These are phyloP conservation scores for Funneliformis geosporum DNA, from an alignment of 192 early-diverging fungal species.

Conservation along the genomic window DNA sequence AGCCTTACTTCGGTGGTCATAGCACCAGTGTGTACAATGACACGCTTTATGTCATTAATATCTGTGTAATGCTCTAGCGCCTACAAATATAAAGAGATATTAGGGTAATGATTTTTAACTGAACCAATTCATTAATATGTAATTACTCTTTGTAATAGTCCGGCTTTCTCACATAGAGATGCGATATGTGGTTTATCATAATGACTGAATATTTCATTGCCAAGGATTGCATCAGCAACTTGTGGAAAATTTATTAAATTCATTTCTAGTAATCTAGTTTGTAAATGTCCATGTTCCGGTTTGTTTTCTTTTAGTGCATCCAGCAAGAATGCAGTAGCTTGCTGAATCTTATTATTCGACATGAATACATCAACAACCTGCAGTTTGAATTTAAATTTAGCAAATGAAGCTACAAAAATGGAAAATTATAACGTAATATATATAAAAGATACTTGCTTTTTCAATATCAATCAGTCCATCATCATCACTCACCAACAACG, in stretches of 20 bases:
- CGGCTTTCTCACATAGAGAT: slow-evolving; percentile 95
- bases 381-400: not conserved
- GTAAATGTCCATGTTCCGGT: slow-evolving; percentile 88
- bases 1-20: slow-evolving; percentile 66
- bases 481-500: slow-evolving; percentile 81
- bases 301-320: slow-evolving; percentile 94
- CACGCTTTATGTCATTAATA: slow-evolving; percentile 94
- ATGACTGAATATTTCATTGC: slow-evolving; percentile 94
- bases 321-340: slow-evolving; percentile 94
- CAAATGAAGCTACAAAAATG: not conserved
- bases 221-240: slow-evolving; percentile 97
- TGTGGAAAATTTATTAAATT: slow-evolving; percentile 96
- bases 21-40: slow-evolving; percentile 84
- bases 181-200: slow-evolving; percentile 94
- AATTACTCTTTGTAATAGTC: slow-evolving; percentile 85
- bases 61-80: slow-evolving; percentile 97
- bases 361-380: slow-evolving; percentile 92
- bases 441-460: slow-evolving; percentile 41
- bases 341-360: slow-evolving; percentile 91
- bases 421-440: not conserved
- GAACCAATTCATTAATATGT: not conserved
- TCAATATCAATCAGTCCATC: slow-evolving; percentile 82
- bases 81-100: slow-evolving; percentile 29
- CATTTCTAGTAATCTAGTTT: slow-evolving; percentile 96
- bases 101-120: not conserved